These are phyloP conservation scores for Lipomyces sp. DNA, from an alignment of 805 yeast species.

Conservation along the genomic window DNA sequence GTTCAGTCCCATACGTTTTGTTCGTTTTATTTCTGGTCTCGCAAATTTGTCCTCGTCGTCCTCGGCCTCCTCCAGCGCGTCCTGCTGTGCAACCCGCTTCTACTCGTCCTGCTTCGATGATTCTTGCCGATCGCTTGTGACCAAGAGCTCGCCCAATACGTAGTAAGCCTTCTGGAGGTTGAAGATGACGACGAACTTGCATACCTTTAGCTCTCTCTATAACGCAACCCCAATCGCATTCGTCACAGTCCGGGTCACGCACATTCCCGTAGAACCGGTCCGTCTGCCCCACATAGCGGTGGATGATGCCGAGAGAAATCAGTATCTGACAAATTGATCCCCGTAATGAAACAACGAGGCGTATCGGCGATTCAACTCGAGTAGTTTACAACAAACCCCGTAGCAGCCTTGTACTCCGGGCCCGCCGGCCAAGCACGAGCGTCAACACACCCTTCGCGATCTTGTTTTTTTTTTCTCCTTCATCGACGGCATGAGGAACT, in stretches of 20 bases:
- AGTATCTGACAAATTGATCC: constrained; percentile 78
- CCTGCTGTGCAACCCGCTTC: constrained; percentile 75
- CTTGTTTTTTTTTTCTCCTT: constrained; percentile 82
- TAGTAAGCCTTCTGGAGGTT: constrained; percentile 92
- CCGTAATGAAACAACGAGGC: constrained; percentile 86
- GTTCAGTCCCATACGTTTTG: too few relatives aligned
- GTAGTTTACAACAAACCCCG: constrained; percentile 43
- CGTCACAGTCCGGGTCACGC: too few relatives aligned
- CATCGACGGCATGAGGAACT: constrained; percentile 82
- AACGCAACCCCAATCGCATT: too few relatives aligned
- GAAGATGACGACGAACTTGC: constrained; percentile 94
- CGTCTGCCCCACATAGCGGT: constrained; percentile 94
- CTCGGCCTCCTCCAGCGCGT: constrained; percentile 78
- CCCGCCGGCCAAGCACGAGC: constrained; percentile 74
- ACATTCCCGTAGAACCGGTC: constrained; percentile 94
- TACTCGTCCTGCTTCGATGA: constrained; percentile 76
- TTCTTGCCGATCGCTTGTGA: constrained; percentile 87
- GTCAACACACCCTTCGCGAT: constrained; percentile 84
- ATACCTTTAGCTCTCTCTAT: constrained; percentile 33
- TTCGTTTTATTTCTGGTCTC: constrained; percentile 25
- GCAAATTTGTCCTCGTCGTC: constrained; percentile 46
- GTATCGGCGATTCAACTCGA: constrained; percentile 58
- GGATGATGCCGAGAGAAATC: constrained; percentile 78
- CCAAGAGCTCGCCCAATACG: constrained; percentile 80
- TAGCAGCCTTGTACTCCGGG: constrained; percentile 92